phyloP scores from a whole-genome alignment of 2,329 filamentous ascomycete species.

The Balansia obtecta region DNA sequence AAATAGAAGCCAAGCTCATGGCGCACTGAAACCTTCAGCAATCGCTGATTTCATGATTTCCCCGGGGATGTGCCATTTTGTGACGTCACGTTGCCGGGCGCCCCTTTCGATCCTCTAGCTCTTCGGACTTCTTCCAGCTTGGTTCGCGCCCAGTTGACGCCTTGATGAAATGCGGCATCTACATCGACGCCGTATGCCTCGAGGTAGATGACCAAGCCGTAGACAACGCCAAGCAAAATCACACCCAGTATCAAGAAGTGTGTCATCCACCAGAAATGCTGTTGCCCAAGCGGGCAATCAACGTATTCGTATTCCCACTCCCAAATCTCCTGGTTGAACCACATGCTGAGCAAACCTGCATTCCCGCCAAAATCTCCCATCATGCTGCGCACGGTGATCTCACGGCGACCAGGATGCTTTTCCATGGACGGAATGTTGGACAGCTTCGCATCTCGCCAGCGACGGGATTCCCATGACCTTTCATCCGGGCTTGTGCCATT shows the following conservation, averaged over 20 bases:
- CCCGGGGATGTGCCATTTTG: slow-evolving; percentile 10
- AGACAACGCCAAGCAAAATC: slow-evolving; percentile 19
- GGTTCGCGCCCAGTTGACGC: slow-evolving; percentile 9
- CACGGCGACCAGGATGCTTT: slow-evolving; percentile 55
- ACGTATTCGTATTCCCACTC: slow-evolving; percentile 76
- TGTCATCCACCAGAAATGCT: slow-evolving; percentile 90
- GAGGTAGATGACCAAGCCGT: slow-evolving; percentile 13
- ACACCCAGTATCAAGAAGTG: slow-evolving; percentile 57
- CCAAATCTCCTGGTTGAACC: slow-evolving; percentile 64
- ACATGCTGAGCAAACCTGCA: slow-evolving; percentile 74
- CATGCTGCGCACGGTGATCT: slow-evolving; percentile 93
- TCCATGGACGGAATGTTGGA: slow-evolving; percentile 27
- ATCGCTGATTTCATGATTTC: slow-evolving; percentile 8
- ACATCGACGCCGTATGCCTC: slow-evolving; percentile 22
- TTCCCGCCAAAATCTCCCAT: slow-evolving; percentile 96
- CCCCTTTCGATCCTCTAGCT: neutral
- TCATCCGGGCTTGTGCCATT: slow-evolving; percentile 26
- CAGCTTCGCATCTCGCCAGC: slow-evolving; percentile 32
- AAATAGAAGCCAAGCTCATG: neutral
- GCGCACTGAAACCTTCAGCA: neutral
- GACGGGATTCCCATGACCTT: slow-evolving; percentile 36
- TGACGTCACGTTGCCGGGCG: neutral
- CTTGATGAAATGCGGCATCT: slow-evolving; percentile 15
- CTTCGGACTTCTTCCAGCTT: slow-evolving; percentile 6
- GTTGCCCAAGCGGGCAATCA: slow-evolving; percentile 67